Percentiles rank a stretch among this genome's conserved stretches.
Conservation (phyloP, 495 filamentous ascomycete genomes). For the Gamarada debralockiae region DNA sequence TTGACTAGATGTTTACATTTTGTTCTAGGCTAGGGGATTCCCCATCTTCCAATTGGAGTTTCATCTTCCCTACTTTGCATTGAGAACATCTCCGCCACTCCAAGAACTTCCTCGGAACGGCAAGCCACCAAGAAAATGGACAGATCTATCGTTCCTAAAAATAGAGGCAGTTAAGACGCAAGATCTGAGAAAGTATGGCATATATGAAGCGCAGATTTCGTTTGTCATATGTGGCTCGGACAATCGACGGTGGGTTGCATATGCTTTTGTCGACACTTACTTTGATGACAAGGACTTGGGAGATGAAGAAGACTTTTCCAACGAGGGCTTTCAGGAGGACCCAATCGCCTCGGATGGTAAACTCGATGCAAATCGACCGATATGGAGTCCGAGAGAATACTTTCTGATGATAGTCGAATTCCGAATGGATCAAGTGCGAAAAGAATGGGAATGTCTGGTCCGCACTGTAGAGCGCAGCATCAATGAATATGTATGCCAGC, state of each 20-base stretch:
- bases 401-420: neutral
- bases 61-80: neutral
- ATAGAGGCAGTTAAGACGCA: neutral
- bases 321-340: neutral
- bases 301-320: neutral
- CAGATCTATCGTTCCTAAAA: slow-evolving; percentile 2
- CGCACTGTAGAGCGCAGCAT: neutral
- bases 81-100: neutral
- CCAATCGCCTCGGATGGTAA: neutral
- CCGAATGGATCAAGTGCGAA: neutral
- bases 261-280: slow-evolving; percentile 1
- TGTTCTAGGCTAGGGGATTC: neutral
- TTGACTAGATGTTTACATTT: neutral
- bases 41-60: slow-evolving; percentile 5
- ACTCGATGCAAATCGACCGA: neutral
- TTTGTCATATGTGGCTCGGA: neutral
- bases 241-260: neutral
- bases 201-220: neutral
- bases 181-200: neutral
- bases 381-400: slow-evolving; percentile 4
- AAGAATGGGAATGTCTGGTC: slow-evolving; percentile 2
- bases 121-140: neutral
- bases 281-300: neutral
- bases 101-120: neutral
- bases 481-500: neutral